A percentile compares a stretch with the other conserved stretches of the same genome.
Evolutionary conservation across 176 grass and related monocot species (phyloP).

Genomic region (Elymus sibiricus): DNA sequence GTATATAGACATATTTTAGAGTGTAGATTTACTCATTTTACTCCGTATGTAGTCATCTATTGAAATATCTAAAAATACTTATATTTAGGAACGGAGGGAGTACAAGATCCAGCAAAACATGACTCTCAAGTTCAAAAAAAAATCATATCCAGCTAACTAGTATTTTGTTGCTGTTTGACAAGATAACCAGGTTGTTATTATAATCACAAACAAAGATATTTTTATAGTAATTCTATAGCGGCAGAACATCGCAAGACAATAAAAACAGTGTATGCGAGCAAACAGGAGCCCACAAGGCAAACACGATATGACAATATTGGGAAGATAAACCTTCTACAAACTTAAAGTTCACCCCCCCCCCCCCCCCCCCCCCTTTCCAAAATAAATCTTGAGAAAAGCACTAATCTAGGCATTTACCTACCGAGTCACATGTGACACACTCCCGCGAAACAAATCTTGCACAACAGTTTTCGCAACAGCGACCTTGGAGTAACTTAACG

Average conservation of each 20-base stretch:
- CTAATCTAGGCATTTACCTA: constrained; percentile 26
- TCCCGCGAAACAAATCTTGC: constrained; percentile 82
- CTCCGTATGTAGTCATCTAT: too few relatives aligned
- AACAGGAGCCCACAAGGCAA: background rate
- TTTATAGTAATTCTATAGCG: background rate
- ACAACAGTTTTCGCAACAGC: constrained; percentile 64
- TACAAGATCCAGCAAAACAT: constrained; percentile 10
- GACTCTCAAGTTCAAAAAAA: background rate
- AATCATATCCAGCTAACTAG: background rate
- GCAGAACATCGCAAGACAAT: background rate
- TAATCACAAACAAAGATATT: constrained; percentile 4
- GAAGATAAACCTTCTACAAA: background rate
- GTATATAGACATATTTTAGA: too few relatives aligned
- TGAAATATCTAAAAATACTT: too few relatives aligned
- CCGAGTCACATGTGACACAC: constrained; percentile 82
- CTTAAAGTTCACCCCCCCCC: background rate
- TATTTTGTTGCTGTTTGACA: constrained; percentile 5
- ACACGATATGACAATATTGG: background rate
- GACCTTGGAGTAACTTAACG: constrained; percentile 79
- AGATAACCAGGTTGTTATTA: background rate
- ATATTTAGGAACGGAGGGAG: too few relatives aligned
- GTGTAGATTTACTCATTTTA: too few relatives aligned
- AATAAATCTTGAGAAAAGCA: background rate
- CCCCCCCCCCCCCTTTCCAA: background rate
- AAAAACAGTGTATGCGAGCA: background rate